Base-by-base conservation (phyloP, 2,329 filamentous ascomycete genomes). In the Aureobasidium mangrovei region DNA sequence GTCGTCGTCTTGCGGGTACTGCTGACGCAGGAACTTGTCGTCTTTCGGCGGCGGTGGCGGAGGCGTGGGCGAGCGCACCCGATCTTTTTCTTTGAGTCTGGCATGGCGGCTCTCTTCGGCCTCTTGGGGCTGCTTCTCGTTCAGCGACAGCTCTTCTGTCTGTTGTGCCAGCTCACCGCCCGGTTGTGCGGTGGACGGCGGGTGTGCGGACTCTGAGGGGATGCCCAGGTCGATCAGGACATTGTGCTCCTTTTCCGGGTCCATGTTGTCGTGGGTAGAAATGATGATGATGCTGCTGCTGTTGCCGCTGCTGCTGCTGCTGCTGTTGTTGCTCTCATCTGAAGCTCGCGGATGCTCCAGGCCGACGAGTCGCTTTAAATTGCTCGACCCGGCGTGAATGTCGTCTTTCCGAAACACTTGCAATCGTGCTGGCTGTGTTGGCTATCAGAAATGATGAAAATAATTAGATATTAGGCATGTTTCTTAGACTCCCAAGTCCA, bases 1-100 rank as follows among this genome's bases (percentile, higher is more conserved):
- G 72, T 98, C 93, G 60, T 65, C 10, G 27, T 64, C 68, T 10
- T 62, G 63, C 47, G 66, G 63, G 35, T 58, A 42, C 28, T 46
- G 41, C 4, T 39, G 40, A 24, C 9, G 49, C 35, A 54, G 24
- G 29, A 54, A 55, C n/a, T 54, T 48, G 18, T 57, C 57, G 46
- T 67, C 63, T 46, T 68, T 68, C 7, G 59, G 60, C 5, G 66
- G 65, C 27, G 63, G 64, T 24, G 59, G 54, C 8, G 65, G 64
- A 18, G 64, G 64, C 18, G 63, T 62, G 28, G 66, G 63, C 18
- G 63, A 56, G 8, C 48, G 36, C 12, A 53, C 53, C 42, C 52
- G 35, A 29, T 56, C 52, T 40, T 57, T 56, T 26, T 59, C 55
- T 18, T 49, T 44, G 7, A 7, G 7, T 12, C 32, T 35, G 7